Evolutionary conservation across 441 rosid species (phyloP), one percentile per base, ranked within the genome.

Genomic region (Hura crepitans): DNA sequence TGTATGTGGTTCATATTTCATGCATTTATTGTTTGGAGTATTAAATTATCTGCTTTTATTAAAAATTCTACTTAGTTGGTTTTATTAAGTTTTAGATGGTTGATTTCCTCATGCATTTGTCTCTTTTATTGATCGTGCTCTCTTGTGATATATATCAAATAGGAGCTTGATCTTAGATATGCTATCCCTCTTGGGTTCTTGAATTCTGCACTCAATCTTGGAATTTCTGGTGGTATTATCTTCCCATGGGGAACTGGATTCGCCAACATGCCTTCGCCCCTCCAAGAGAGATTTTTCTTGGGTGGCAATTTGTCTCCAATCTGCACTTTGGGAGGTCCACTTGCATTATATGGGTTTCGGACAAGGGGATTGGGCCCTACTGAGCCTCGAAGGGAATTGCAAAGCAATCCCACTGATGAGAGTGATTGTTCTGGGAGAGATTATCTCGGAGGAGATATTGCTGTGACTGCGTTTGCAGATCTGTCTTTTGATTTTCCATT

Each of bases 301-400:
- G 99, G 98, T 56, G 99, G 99, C 35, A 90, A 86, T 84, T 64
- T 83, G 46, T 95, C 96, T 68, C 97, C 97, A 45, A 77, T 94
- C 39, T 84, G 95, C 68, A 66, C 82, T 55, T 74, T 89, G 77
- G 97, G 93, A 73, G 97, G 96, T 57, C 99, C 99, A 70, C 72
- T 81, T 2, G 85, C 97, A 43, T 63, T 90, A 33, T 87, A 96
- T 88, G 99, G 97, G 22, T 95, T 89, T 62, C 81, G 82, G 70
- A 77, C 85, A 2, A 89, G 94, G 79, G 99, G 94, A 66, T 51
- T 87, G 65, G 90, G 92, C 64, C 91, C 89, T 50, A 77, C 81
- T n/a, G 96, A 92, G 81, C 79, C 88, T 56, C 86, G 82, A 75
- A 83, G 97, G 75, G 82, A 81, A 73, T 68, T 71, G 66, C 79